Base-by-base conservation (phyloP, 2,329 filamentous ascomycete species). In the Fusarium fujikuroi region DNA sequence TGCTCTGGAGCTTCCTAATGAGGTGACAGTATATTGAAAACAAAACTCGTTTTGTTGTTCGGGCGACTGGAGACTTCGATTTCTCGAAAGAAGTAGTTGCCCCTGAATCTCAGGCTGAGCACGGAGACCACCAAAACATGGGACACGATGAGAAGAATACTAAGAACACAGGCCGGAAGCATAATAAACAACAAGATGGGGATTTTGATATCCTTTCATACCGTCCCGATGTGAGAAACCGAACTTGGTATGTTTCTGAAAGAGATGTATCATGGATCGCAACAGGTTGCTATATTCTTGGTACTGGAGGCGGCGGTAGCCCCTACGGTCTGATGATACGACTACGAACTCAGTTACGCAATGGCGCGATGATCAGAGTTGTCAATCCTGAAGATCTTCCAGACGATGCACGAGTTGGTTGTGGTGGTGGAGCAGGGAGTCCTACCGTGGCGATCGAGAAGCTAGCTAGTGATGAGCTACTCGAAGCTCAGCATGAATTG, bases 371-470 rank as follows among this genome's bases (percentile, higher is more conserved):
- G 1, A 84, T 90, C 36, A 84, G 84, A 37, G 85, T 91, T 1
- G 82, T 91, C 15, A 86, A 83, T 57, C 85, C 87, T 0, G 76
- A 84, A 16, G 85, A 88, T 61, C 80, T 91, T 5, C 72, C 82
- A 1, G 85, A 89, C 62, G 81, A 87, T 49, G 87, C 85, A 9
- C 81, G 84, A 2, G 84, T 92, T 37, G 87, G 86, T 14, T 88
- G 87, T 63, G 89, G 87, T 15, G 89, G 88, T 2, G 86, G 87
- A 67, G 87, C 87, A 73, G 89, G 90, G 37, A 89, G 87, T 21
- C 90, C 90, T 1, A 88, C 88, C 7, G 89, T 91, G 0, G 84
- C 84, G 2, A 88, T 90, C 63, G 90, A 92, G 80, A 89, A 90
- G 74, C 84, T 91, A 1, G 83, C 85, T 3, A 88, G 87, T 18